phyloP scores from a whole-genome alignment of 768 basidiomycete species.

The Phlebiopsis flavidoalba region DNA sequence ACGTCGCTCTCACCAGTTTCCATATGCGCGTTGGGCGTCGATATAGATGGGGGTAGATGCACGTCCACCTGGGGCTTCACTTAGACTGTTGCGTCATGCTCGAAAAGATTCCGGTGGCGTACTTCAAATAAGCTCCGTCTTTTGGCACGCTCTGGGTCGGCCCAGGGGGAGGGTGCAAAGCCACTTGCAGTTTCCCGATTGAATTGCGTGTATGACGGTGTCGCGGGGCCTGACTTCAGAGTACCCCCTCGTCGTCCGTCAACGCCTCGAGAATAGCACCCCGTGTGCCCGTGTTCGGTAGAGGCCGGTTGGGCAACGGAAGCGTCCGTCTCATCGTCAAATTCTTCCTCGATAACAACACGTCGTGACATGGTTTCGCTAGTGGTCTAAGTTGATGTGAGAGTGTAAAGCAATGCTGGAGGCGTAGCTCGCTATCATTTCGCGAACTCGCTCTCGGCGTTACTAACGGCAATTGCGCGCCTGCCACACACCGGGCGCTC shows the following conservation, averaged over 20 bases:
- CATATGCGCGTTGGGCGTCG: slow-evolving; percentile 89
- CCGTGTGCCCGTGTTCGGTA: slow-evolving; percentile 60
- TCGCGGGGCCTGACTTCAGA: slow-evolving; percentile 50
- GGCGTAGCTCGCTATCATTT: neutral
- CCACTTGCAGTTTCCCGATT: slow-evolving; percentile 13
- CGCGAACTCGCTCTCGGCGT: neutral
- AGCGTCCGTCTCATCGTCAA: slow-evolving; percentile 95
- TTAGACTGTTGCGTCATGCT: neutral
- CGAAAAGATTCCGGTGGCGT: slow-evolving; percentile 9
- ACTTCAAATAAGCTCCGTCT: slow-evolving; percentile 64
- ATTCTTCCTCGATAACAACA: slow-evolving; percentile 63
- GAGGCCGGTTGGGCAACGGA: slow-evolving; percentile 62
- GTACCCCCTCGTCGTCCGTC: slow-evolving; percentile 37
- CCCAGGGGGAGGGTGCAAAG: neutral
- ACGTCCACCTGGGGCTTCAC: slow-evolving; percentile 68
- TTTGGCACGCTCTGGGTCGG: neutral
- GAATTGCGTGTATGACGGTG: slow-evolving; percentile 34
- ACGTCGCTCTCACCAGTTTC: slow-evolving; percentile 76
- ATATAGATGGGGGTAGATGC: slow-evolving; percentile 96
- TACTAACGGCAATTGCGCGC: neutral
- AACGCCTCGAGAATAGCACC: slow-evolving; percentile 83
- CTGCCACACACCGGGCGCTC: neutral
- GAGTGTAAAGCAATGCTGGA: neutral
- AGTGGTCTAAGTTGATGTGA: neutral
- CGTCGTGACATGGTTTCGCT: slow-evolving; percentile 55